Conservation (phyloP, 495 filamentous ascomycete genomes). For the Penicillium macrosclerotiorum region DNA sequence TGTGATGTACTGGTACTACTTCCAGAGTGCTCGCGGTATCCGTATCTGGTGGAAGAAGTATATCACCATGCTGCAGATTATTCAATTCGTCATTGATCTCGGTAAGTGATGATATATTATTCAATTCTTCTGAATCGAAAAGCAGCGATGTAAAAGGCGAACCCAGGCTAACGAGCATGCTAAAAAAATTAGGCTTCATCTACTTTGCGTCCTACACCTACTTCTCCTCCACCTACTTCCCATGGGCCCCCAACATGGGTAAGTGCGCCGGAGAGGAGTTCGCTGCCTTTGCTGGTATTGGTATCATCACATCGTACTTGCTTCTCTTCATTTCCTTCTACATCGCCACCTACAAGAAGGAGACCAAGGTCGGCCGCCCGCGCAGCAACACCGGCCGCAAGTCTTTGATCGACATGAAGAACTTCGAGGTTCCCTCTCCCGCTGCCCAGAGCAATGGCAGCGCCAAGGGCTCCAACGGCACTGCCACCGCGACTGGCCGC, state of each 20-base stretch:
- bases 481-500: conserved; percentile 34
- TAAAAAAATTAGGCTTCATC: conserved; percentile 86
- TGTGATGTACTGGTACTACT: conserved; percentile 69
- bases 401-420: conserved; percentile 54
- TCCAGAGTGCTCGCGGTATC: conserved; percentile 57
- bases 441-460: conserved; percentile 22
- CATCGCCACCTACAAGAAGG: conserved; percentile 92
- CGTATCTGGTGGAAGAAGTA: conserved; percentile 63
- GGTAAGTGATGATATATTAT: no score
- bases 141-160: no score
- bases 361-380: conserved; percentile 58
- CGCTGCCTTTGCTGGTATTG: conserved; percentile 90
- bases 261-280: conserved; percentile 96
- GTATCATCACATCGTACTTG: conserved; percentile 88
- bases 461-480: conserved; percentile 33
- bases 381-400: conserved; percentile 51
- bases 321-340: conserved; percentile 99
- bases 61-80: conserved; percentile 57
- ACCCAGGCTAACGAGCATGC: no score
- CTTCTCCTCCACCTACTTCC: conserved; percentile 91
- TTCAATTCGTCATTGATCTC: conserved; percentile 59
- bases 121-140: no score
- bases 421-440: conserved; percentile 46
- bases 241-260: conserved; percentile 75
- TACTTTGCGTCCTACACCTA: conserved; percentile 97